Evolutionary conservation across 176 grass and related monocot species (phyloP).

Genomic region (Alopecurus myosuroides): DNA sequence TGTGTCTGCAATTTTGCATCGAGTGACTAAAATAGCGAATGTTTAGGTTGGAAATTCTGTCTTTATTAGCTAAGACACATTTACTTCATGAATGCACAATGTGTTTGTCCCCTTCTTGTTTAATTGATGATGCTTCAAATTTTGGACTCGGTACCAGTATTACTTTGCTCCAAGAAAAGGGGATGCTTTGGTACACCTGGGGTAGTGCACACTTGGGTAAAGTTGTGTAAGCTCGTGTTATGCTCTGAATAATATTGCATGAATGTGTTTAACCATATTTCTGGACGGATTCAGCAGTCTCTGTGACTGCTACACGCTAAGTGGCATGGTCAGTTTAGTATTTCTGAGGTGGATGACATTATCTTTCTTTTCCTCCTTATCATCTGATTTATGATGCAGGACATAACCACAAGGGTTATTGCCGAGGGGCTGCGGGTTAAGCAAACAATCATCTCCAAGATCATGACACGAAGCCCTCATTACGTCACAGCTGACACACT

Average conservation of each 20-base stretch:
- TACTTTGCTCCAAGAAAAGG: background rate
- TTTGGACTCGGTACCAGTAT: background rate
- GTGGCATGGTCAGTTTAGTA: background rate
- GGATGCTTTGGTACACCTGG: background rate
- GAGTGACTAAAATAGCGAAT: background rate
- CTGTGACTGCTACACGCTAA: background rate
- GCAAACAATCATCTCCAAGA: conserved; percentile 86
- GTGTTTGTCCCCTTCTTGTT: background rate
- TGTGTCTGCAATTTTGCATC: conserved; percentile 35
- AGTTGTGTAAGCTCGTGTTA: background rate
- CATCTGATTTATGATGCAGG: conserved; percentile 40
- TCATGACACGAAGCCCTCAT: conserved; percentile 82
- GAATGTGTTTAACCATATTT: background rate
- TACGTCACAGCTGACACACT: conserved; percentile 72
- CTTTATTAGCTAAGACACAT: background rate
- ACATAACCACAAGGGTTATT: conserved; percentile 82
- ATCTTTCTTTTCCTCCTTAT: background rate
- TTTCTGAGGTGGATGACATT: background rate
- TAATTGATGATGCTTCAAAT: background rate
- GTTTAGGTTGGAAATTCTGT: background rate
- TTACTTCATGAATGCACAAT: background rate
- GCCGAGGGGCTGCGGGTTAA: conserved; percentile 74
- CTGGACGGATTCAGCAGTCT: background rate
- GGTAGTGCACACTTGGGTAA: background rate
- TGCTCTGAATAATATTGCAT: background rate